Conservation (phyloP, 2,329 filamentous ascomycete genomes). For the Fusarium oxysporum region DNA sequence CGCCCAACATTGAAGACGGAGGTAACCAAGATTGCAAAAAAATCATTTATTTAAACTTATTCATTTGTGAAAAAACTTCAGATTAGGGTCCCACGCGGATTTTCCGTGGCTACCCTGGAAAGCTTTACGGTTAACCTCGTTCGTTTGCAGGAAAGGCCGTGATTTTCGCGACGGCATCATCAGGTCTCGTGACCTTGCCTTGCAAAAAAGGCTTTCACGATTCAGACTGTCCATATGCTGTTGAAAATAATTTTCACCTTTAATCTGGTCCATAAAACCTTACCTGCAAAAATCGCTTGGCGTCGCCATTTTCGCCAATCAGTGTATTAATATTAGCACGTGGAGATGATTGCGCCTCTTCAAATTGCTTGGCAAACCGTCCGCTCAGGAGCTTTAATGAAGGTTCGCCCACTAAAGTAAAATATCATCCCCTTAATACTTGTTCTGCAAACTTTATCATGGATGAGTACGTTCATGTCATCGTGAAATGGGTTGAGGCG, state of each 20-base stretch:
- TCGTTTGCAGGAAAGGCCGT: accelerated
- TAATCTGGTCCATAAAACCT: neutral
- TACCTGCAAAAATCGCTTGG: accelerated
- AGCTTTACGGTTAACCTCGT: accelerated
- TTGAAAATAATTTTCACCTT: accelerated
- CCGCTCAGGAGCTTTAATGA: neutral
- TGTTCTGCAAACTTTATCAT: neutral
- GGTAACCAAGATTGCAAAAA: accelerated
- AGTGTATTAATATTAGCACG: neutral
- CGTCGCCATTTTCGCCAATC: neutral
- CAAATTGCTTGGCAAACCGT: neutral
- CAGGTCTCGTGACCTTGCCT: neutral
- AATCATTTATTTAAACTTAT: accelerated
- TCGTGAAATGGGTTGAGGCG: neutral
- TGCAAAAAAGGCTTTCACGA: accelerated
- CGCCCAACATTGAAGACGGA: accelerated
- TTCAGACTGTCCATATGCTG: accelerated
- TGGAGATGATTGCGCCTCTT: neutral
- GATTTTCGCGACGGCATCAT: no score
- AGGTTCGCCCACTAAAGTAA: accelerated
- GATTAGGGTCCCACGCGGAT: accelerated
- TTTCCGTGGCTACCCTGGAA: neutral
- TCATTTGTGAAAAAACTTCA: accelerated
- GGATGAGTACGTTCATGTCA: neutral
- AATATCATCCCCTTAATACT: no score